Evolutionary conservation across 2,329 filamentous ascomycete species (phyloP).

Genomic region (Microdochium trichocladiopsis): DNA sequence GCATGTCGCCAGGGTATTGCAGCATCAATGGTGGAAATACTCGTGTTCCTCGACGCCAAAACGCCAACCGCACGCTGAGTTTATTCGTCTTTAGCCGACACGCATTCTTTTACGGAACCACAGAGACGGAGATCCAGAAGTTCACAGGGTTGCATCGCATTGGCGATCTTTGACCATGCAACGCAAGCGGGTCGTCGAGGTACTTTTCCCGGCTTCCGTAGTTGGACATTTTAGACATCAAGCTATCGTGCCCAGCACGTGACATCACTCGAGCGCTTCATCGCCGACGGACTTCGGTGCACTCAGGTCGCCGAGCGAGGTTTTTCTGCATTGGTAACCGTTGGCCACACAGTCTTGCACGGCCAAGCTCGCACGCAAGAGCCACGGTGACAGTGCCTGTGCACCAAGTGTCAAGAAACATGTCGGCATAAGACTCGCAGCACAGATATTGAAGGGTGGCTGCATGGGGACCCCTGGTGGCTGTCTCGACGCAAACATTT

Average conservation of each 20-base stretch:
- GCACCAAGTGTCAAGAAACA: not conserved
- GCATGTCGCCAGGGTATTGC: not conserved
- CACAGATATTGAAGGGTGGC: not conserved
- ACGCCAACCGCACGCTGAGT: not conserved
- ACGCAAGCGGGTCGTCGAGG: not conserved
- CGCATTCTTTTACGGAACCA: not conserved
- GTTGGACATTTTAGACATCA: not conserved
- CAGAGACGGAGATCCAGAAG: not conserved
- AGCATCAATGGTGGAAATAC: not conserved
- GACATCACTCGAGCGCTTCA: not conserved
- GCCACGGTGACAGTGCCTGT: too few species aligned
- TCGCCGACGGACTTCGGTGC: too few species aligned
- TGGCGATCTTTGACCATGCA: not conserved
- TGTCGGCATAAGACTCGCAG: not conserved
- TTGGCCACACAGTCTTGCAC: not conserved
- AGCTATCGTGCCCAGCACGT: not conserved
- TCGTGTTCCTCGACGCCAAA: not conserved
- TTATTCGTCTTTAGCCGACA: not conserved
- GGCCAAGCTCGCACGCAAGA: too few species aligned
- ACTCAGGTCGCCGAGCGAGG: too few species aligned
- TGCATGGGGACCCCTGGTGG: not conserved
- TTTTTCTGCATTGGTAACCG: too few species aligned
- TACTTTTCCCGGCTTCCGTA: not conserved
- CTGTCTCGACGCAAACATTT: not conserved
- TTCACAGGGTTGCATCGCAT: not conserved